Conservation (phyloP, 2,329 filamentous ascomycete genomes). For the Colletotrichum sp. region DNA sequence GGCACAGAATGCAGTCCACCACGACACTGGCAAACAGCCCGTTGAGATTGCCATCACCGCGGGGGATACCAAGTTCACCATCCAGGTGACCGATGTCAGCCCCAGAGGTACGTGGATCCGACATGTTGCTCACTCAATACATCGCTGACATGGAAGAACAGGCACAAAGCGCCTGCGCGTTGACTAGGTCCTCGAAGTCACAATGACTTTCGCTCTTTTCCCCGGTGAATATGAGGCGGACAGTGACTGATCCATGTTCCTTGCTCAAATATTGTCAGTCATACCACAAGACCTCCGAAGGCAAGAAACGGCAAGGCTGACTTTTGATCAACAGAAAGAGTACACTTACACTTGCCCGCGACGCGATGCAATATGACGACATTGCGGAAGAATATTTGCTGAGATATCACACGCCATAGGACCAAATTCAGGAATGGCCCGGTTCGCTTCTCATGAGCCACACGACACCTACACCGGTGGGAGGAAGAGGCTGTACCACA, state of each 20-base stretch:
- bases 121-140: too few species aligned
- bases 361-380: background rate
- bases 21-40: background rate
- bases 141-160: background rate
- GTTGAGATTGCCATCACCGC: background rate
- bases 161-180: background rate
- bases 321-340: background rate
- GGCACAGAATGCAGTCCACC: background rate
- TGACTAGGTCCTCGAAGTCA: fast-evolving
- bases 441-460: too few species aligned
- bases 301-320: background rate
- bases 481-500: background rate
- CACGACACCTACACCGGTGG: background rate
- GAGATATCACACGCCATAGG: background rate
- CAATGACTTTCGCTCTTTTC: background rate
- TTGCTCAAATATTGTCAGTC: background rate
- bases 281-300: background rate
- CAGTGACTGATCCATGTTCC: fast-evolving
- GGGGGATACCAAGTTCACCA: background rate
- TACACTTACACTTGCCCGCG: too few species aligned
- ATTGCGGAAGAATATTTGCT: background rate
- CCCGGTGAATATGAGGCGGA: fast-evolving
- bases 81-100: background rate
- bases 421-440: background rate
- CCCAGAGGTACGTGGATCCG: background rate